Evolutionary conservation across 768 basidiomycete genomes (phyloP), one percentile per base, ranked within the genome.

Genomic region (Aureoboletus auriporus): DNA sequence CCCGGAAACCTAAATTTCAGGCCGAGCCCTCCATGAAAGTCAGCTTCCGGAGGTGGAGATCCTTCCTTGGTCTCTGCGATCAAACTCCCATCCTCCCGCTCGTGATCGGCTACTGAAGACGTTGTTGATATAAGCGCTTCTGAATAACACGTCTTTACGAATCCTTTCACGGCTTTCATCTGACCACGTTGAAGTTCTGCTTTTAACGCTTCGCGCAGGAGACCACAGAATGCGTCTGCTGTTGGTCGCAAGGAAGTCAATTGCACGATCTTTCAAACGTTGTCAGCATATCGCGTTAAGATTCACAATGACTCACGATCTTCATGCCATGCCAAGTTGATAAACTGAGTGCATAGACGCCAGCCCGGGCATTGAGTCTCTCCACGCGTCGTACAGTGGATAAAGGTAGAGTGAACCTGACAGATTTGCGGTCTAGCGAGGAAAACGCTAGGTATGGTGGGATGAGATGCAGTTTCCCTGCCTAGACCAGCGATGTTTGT

Each of bases 261-360:
- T 71, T 98, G 96, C 2, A 98, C 81, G 54, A 95, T 80, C 88
- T 89, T 47, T n/a, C 42, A 7, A 39, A 8, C 29, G 39, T 39
- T 48, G 46, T 48, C 14, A 52, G 29, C 36, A 20, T 41, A 49
- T 30, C 49, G 52, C 45, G 35, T 31, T 39, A 35, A 39, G 14
- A 31, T 20, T 6, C 29, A 42, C 23, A 29, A 49, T 20, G 17
- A 54, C 66, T 47, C 59, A 95, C 94, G 57, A 97, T 88, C 72
- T 95, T 88, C 73, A 89, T 80, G 31, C 90, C 86, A 65, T 98
- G 93, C 90, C 93, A 97, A 44, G 89, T 82, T n/a, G 84, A 79
- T 16, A 98, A 71, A 59, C 92, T 93, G 28, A 99, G 78, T n/a
- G 95, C 94, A 64, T 97, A 97, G 33, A 96, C 86, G 6, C 96